phyloP scores from a whole-genome alignment of 2,329 filamentous ascomycete species.

The Aspergillus ochraceoroseus region DNA sequence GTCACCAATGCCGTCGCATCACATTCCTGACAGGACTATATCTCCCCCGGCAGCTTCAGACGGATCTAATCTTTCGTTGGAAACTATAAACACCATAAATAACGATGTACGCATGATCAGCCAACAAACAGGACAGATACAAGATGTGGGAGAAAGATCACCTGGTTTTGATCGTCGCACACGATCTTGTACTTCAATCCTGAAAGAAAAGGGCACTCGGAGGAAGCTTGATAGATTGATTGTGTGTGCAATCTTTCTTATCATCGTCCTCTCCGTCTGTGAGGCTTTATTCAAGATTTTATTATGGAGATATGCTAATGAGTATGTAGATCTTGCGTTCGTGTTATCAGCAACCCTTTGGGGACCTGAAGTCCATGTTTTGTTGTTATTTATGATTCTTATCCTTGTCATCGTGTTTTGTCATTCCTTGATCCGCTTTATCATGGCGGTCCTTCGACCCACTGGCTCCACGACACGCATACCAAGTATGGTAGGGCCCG shows the following conservation, averaged over 20 bases:
- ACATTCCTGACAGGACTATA: background rate
- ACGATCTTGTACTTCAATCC: slow-evolving; percentile 38
- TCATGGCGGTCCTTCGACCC: slow-evolving; percentile 56
- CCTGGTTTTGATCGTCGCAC: slow-evolving; percentile 4
- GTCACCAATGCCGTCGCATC: slow-evolving; percentile 3
- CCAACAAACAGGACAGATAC: too few relatives aligned
- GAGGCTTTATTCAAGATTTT: slow-evolving; percentile 34
- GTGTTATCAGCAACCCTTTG: slow-evolving; percentile 60
- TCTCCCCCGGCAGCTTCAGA: background rate
- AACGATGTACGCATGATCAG: too few relatives aligned
- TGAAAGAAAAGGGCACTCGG: slow-evolving; percentile 52
- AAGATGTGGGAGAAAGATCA: slow-evolving; percentile 10
- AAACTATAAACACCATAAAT: too few relatives aligned
- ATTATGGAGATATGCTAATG: slow-evolving; percentile 9
- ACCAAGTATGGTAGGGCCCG: slow-evolving; percentile 51
- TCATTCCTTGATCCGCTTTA: slow-evolving; percentile 69
- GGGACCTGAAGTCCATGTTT: slow-evolving; percentile 68
- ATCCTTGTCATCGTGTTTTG: slow-evolving; percentile 72
- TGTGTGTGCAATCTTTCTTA: slow-evolving; percentile 60
- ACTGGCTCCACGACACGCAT: slow-evolving; percentile 34
- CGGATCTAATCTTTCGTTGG: slow-evolving; percentile 4
- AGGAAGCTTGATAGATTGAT: slow-evolving; percentile 57
- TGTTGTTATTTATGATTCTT: slow-evolving; percentile 73
- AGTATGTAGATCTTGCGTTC: slow-evolving; percentile 62
- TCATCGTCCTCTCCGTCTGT: slow-evolving; percentile 61